These are phyloP conservation scores for Ambispora gerdemannii DNA, from an alignment of 192 early-diverging fungal species.

Conservation along the genomic window DNA sequence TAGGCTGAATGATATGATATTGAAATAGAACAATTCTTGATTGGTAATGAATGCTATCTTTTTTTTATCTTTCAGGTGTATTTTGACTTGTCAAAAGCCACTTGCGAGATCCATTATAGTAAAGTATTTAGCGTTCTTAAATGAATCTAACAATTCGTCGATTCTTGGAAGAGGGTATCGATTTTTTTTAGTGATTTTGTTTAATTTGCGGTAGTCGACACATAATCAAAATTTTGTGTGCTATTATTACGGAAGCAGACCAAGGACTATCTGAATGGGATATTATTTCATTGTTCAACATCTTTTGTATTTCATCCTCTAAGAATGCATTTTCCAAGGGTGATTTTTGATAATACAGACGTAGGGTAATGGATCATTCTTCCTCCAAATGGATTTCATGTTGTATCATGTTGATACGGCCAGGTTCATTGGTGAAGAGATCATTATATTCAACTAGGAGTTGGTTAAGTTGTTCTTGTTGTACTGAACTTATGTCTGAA, in stretches of 20 bases:
- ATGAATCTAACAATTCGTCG: too few species aligned
- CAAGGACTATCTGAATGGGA: neutral
- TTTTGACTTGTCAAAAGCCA: conserved; percentile 31
- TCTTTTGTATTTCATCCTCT: neutral
- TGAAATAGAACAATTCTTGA: conserved; percentile 26
- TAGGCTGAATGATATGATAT: conserved; percentile 33
- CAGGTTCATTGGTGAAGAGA: too few species aligned
- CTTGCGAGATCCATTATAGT: too few species aligned
- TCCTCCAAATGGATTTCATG: too few species aligned
- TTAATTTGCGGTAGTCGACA: conserved; percentile 52
- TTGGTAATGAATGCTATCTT: conserved; percentile 34
- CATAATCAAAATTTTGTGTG: conserved; percentile 49
- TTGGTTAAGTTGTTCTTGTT: too few species aligned
- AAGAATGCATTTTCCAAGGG: neutral
- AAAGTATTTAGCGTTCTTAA: too few species aligned
- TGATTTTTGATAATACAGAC: neutral
- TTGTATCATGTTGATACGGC: too few species aligned
- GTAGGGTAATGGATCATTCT: neutral
- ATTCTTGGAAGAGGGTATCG: too few species aligned
- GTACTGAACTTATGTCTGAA: too few species aligned
- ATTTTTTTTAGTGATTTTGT: too few species aligned
- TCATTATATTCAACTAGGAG: too few species aligned
- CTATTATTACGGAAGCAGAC: conserved; percentile 33
- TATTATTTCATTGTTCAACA: neutral
- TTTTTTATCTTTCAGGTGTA: neutral